phyloP scores from a whole-genome alignment of 805 yeast species.

The Lipomyces chichibuensis region DNA sequence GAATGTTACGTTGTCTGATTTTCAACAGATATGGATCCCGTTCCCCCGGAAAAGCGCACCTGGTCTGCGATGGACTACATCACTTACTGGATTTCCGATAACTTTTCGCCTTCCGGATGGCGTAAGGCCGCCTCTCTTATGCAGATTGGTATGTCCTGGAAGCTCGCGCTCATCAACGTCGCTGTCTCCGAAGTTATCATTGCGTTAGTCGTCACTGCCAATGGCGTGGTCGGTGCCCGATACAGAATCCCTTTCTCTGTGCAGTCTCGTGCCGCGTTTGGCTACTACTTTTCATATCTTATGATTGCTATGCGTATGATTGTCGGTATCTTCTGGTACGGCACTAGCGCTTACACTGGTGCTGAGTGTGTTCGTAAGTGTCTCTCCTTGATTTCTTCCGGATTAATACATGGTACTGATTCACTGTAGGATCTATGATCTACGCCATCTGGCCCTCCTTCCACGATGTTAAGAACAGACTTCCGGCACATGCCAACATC shows the following conservation, averaged over 20 bases:
- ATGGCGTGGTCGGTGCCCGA: constrained; percentile 54
- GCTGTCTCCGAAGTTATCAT: constrained; percentile 50
- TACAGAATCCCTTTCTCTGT: constrained; percentile 57
- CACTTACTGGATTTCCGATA: constrained; percentile 37
- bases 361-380: constrained; percentile 47
- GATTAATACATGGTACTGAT: not conserved
- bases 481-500: constrained; percentile 46
- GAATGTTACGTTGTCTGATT: not conserved
- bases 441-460: constrained; percentile 48
- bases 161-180: constrained; percentile 51
- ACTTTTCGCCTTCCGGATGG: constrained; percentile 49
- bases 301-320: constrained; percentile 52
- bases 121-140: constrained; percentile 50
- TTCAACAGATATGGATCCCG: constrained; percentile 30
- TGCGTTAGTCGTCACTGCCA: constrained; percentile 48
- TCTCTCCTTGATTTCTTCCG: not conserved
- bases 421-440: constrained; percentile 42
- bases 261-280: constrained; percentile 51
- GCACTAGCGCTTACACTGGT: constrained; percentile 53
- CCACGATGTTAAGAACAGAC: constrained; percentile 48
- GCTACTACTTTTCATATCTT: constrained; percentile 51
- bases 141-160: constrained; percentile 50
- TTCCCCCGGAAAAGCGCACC: constrained; percentile 45
- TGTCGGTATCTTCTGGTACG: constrained; percentile 53
- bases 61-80: constrained; percentile 53